These are phyloP conservation scores for Wallacemonas sp. DNA, from an alignment of 208 protist species.

Conservation along the genomic window DNA sequence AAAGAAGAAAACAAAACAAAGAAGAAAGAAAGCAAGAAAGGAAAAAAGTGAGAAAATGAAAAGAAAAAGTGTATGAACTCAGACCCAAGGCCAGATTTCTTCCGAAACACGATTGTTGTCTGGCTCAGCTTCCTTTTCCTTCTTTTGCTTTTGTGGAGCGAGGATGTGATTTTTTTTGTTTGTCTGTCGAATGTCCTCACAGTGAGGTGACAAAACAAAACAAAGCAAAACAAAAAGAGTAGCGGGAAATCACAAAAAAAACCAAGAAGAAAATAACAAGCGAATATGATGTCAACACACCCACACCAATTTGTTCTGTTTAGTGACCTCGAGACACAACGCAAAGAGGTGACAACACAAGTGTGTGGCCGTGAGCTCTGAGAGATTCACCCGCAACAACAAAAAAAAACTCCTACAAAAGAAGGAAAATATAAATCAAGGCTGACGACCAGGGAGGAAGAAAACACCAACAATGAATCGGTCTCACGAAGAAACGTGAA, in stretches of 20 bases:
- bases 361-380: too few relatives aligned
- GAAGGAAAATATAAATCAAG: neutral
- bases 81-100: too few relatives aligned
- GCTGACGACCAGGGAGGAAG: neutral
- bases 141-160: neutral
- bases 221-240: neutral
- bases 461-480: neutral
- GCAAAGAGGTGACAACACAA: too few relatives aligned
- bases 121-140: neutral
- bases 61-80: neutral
- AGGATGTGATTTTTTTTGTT: neutral
- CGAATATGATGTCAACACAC: too few relatives aligned
- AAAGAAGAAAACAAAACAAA: neutral
- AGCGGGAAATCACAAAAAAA: neutral
- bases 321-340: too few relatives aligned
- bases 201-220: neutral
- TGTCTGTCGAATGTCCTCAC: neutral
- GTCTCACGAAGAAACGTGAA: neutral
- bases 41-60: neutral
- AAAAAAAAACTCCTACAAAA: neutral
- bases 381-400: too few relatives aligned
- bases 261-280: neutral
- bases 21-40: neutral
- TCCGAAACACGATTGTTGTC: neutral
- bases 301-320: too few relatives aligned